Evolutionary conservation across 1,284 basidiomycete genomes (phyloP).

Genomic region (Ceratobasidium sp.): DNA sequence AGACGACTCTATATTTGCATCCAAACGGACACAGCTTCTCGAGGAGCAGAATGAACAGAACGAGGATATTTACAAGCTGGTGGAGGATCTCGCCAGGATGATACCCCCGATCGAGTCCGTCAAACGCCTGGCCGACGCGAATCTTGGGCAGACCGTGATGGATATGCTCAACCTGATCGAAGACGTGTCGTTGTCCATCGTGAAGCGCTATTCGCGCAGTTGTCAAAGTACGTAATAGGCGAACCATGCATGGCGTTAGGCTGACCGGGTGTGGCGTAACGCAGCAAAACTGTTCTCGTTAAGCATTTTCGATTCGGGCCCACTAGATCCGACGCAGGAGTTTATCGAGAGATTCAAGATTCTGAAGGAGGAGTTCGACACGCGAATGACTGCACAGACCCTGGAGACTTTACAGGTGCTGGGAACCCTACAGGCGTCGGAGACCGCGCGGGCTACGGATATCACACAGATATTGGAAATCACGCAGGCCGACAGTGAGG

Average conservation of each 20-base stretch:
- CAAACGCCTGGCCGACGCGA: background rate
- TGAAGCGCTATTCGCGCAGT: background rate
- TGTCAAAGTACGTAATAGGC: background rate
- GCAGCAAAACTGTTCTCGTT: background rate
- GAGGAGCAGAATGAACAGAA: background rate
- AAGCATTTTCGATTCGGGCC: background rate
- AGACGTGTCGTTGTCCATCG: slow-evolving; percentile 2
- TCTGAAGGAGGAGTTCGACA: background rate
- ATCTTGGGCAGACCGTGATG: background rate
- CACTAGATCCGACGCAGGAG: background rate
- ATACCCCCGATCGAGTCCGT: background rate
- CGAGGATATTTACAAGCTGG: background rate
- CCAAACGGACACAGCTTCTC: background rate
- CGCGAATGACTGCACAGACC: background rate
- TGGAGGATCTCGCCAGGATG: background rate
- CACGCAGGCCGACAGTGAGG: no score
- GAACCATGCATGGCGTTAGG: no score
- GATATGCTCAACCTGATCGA: slow-evolving; percentile 20
- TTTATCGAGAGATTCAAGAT: slow-evolving; percentile 7
- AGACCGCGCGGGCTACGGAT: no score
- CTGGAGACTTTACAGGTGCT: background rate
- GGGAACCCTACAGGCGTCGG: no score
- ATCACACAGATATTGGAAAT: no score
- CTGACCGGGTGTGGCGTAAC: background rate
- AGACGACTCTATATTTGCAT: no score